phyloP scores from a whole-genome alignment of 2,329 filamentous ascomycete genomes.

The Penicillium janthinellum region DNA sequence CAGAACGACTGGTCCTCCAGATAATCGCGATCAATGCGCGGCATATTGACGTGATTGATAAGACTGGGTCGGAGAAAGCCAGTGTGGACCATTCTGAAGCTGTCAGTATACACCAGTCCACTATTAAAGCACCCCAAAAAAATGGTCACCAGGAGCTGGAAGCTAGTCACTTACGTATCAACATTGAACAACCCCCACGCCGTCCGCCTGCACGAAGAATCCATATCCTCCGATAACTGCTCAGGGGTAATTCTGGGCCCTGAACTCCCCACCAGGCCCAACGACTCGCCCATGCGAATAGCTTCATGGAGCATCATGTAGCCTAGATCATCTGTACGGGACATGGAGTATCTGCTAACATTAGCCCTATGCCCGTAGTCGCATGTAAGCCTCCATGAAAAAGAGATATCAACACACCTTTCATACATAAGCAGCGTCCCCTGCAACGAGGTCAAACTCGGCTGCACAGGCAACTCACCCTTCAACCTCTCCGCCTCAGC shows the following conservation, averaged over 20 bases:
- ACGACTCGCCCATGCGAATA: slow-evolving; percentile 35
- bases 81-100: slow-evolving; percentile 36
- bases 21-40: slow-evolving; percentile 19
- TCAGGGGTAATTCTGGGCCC: slow-evolving; percentile 24
- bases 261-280: slow-evolving; percentile 36
- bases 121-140: too few relatives aligned
- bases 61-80: slow-evolving; percentile 39
- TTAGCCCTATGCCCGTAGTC: not conserved
- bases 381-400: not conserved
- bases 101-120: not conserved
- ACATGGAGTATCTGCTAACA: slow-evolving; percentile 37
- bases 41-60: slow-evolving; percentile 38
- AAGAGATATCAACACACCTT: slow-evolving; percentile 24
- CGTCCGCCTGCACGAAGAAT: slow-evolving; percentile 33
- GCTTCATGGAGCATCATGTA: slow-evolving; percentile 43
- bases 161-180: slow-evolving; percentile 36
- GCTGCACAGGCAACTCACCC: slow-evolving; percentile 23
- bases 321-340: slow-evolving; percentile 39
- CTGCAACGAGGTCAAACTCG: slow-evolving; percentile 36
- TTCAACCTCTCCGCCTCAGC: slow-evolving; percentile 40
- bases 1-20: slow-evolving; percentile 28
- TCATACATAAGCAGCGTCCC: slow-evolving; percentile 42
- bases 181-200: slow-evolving; percentile 44
- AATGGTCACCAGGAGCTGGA: too few relatives aligned
- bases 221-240: slow-evolving; percentile 33